Conservation (phyloP, 495 filamentous ascomycete genomes). For the Aspergillus leporis region DNA sequence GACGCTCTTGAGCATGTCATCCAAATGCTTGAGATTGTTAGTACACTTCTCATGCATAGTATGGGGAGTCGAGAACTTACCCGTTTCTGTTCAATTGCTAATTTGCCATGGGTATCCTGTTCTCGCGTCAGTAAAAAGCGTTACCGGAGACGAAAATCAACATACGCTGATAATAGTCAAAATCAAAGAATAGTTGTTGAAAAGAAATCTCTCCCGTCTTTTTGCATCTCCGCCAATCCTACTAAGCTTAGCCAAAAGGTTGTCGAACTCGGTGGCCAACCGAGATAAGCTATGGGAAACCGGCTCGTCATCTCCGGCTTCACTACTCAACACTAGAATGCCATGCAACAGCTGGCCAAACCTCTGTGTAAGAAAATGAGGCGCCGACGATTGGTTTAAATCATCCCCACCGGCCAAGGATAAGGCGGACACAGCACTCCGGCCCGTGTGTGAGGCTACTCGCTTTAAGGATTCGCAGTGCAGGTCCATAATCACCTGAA, state of each 20-base stretch:
- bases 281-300: conserved; percentile 76
- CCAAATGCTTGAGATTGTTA: conserved; percentile 38
- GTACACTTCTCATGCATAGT: conserved; percentile 3
- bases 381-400: conserved; percentile 75
- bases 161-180: conserved; percentile 80
- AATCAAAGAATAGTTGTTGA: conserved; percentile 91
- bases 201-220: conserved; percentile 83
- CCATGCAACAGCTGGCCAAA: conserved; percentile 89
- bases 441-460: conserved; percentile 51
- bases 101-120: conserved; percentile 72
- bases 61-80: conserved; percentile 24
- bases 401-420: conserved; percentile 58
- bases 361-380: conserved; percentile 86
- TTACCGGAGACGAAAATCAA: background rate
- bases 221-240: conserved; percentile 69
- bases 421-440: conserved; percentile 53
- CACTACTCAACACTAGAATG: conserved; percentile 75
- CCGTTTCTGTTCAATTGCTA: conserved; percentile 71
- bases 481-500: conserved; percentile 90
- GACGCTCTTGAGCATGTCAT: conserved; percentile 47
- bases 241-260: conserved; percentile 68
- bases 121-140: conserved; percentile 22
- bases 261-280: conserved; percentile 75
- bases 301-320: conserved; percentile 91
- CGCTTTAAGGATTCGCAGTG: conserved; percentile 82